Percentiles rank a stretch among this genome's conserved stretches.
phyloP scores from a whole-genome alignment of 1,139 yeast species.

The Suhomyces bokatorum region DNA sequence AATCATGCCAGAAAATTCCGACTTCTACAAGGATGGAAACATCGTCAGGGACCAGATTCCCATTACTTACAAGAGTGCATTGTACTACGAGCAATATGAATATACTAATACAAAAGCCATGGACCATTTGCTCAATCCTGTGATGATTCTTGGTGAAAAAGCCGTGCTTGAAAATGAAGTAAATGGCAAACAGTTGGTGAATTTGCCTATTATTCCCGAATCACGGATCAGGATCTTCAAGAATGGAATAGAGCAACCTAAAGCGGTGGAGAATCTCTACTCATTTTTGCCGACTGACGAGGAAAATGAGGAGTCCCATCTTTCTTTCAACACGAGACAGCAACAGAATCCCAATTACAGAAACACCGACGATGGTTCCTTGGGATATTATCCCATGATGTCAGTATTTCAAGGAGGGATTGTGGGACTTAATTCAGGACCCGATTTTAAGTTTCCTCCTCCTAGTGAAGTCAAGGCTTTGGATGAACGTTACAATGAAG shows the following conservation, averaged over 20 bases:
- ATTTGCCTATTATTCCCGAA: conserved; percentile 48
- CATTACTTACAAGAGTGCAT: conserved; percentile 72
- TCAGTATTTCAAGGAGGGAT: conserved; percentile 81
- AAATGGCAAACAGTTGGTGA: conserved; percentile 19
- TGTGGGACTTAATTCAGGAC: conserved; percentile 70
- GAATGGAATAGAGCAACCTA: conserved; percentile 71
- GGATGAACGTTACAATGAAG: conserved; percentile 63
- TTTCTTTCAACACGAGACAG: conserved; percentile 41
- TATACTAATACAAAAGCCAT: conserved; percentile 73
- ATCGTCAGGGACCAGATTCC: conserved; percentile 84
- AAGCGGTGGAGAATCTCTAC: conserved; percentile 64
- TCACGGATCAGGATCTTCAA: conserved; percentile 68
- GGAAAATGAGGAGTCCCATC: conserved; percentile 28
- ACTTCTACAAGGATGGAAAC: conserved; percentile 30
- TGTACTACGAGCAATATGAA: conserved; percentile 85
- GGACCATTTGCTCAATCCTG: conserved; percentile 76
- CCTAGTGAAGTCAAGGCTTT: conserved; percentile 47
- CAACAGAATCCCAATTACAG: conserved; percentile 50
- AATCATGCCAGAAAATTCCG: conserved; percentile 21
- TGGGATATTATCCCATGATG: conserved; percentile 91
- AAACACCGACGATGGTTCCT: conserved; percentile 71
- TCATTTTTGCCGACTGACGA: conserved; percentile 67
- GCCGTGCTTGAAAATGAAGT: conserved; percentile 42
- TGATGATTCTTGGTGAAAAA: conserved; percentile 66
- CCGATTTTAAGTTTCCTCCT: conserved; percentile 55